Evolutionary conservation across 1,139 yeast species (phyloP).

Genomic region (Candida frijolesensis): DNA sequence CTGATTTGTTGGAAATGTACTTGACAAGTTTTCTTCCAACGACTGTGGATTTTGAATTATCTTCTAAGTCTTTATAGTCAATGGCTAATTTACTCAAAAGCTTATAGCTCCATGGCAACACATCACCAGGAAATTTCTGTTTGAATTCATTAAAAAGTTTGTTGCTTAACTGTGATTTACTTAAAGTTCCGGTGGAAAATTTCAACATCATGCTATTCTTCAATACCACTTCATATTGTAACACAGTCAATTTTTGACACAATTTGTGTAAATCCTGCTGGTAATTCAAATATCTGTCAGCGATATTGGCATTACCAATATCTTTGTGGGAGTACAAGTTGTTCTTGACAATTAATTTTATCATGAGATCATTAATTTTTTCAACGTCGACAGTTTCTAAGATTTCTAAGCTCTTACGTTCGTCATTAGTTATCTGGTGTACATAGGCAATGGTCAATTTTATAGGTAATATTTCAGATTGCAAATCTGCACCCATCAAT

Average conservation of each 20-base stretch:
- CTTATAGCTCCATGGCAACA: slow-evolving; percentile 33
- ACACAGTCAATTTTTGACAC: slow-evolving; percentile 42
- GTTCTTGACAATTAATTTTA: slow-evolving; percentile 35
- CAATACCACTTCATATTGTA: slow-evolving; percentile 43
- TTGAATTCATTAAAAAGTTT: slow-evolving; percentile 23
- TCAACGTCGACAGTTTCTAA: slow-evolving; percentile 25
- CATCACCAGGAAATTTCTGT: slow-evolving; percentile 33
- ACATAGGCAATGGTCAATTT: slow-evolving; percentile 71
- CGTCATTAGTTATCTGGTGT: slow-evolving; percentile 49
- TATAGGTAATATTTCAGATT: slow-evolving; percentile 61
- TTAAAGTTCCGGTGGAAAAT: slow-evolving; percentile 40
- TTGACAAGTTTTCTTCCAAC: slow-evolving; percentile 31
- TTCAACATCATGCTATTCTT: slow-evolving; percentile 49
- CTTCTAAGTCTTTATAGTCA: slow-evolving; percentile 28
- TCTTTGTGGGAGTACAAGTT: slow-evolving; percentile 29
- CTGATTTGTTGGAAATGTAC: slow-evolving; percentile 17
- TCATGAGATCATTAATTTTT: slow-evolving; percentile 32
- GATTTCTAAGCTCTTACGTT: slow-evolving; percentile 43
- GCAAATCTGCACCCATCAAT: slow-evolving; percentile 37
- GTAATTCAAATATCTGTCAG: slow-evolving; percentile 47
- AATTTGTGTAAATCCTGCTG: slow-evolving; percentile 39
- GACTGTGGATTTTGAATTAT: slow-evolving; percentile 17
- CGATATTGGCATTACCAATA: slow-evolving; percentile 34
- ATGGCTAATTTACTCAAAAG: slow-evolving; percentile 32
- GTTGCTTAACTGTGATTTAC: slow-evolving; percentile 25